These are phyloP conservation scores for Ulmus americana DNA, from an alignment of 331 rosid genomes.

Conservation along the genomic window DNA sequence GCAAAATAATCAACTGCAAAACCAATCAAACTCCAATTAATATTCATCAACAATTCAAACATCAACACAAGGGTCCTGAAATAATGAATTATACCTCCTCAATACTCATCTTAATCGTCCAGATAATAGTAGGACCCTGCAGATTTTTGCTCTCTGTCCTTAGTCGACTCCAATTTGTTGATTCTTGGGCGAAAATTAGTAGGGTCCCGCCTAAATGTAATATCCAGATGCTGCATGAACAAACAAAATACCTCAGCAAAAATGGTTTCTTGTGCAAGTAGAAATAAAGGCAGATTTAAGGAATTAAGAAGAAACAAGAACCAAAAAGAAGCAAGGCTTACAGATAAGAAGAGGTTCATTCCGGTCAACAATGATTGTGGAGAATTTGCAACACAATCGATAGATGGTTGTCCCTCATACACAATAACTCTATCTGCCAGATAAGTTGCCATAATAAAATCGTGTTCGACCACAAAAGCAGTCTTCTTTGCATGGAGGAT, in stretches of 20 bases:
- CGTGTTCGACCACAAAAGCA: constrained; percentile 94
- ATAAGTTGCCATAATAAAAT: constrained; percentile 96
- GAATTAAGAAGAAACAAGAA: background rate
- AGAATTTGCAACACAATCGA: constrained; percentile 78
- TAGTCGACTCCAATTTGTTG: constrained; percentile 82
- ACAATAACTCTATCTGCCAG: constrained; percentile 96
- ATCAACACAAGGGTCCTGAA: background rate
- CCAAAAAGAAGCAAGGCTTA: constrained; percentile 30
- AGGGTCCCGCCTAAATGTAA: constrained; percentile 97
- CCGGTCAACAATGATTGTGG: constrained; percentile 89
- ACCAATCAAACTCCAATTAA: background rate
- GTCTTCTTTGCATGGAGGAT: constrained; percentile 98
- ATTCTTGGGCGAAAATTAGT: constrained; percentile 92
- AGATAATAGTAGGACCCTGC: constrained; percentile 96
- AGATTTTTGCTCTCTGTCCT: constrained; percentile 83
- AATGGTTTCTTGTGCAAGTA: background rate
- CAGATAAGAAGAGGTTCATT: constrained; percentile 97
- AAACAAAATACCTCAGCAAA: background rate
- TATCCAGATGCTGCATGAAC: constrained; percentile 79
- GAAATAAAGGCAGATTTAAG: background rate
- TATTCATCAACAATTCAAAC: background rate
- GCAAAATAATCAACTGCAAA: constrained; percentile 31
- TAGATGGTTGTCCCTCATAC: constrained; percentile 63
- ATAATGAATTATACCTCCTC: constrained; percentile 16
- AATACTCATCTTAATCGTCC: constrained; percentile 50